Evolutionary conservation across 306 rosid species (phyloP), one percentile per base, ranked within the genome.

Genomic region (Ormosia semicastrata): DNA sequence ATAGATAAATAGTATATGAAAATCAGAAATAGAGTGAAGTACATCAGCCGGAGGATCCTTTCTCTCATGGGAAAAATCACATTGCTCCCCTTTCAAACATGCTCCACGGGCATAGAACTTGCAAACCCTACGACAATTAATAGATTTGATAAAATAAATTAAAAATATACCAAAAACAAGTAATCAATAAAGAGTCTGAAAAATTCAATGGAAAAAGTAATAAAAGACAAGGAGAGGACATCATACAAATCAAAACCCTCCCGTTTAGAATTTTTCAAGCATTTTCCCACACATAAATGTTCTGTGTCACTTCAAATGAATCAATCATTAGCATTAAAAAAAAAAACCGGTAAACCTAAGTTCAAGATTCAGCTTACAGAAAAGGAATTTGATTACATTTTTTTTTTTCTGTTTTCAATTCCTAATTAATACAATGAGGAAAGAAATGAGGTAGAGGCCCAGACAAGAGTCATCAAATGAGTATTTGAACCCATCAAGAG

Each of bases 31-130:
- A 32, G 62, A 57, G 46, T 15, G 9, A 47, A 14, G 82, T 84
- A 90, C 98, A 85, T 91, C 88, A 86, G 75, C 82, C 9, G 90
- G 82, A 50, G 90, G 58, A 6, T 85, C 93, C 71, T 87, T 89
- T 93, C 89, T 86, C 64, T 90, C 93, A 85, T 95, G 98, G 10
- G 88, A 62, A 86, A 80, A 95, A 85, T 95, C 92, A 57, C 98
- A 95, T 86, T 88, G 92, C 59, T 91, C 98, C 85, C 98, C 98
- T 89, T 93, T 95, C 75, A 91, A 83, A 77, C 98, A 95, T 5
- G 86, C 80, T 40, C 98, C 98, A 56, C 95, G 92, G 58, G 97
- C 90, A 80, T 90, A 91, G 83, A 91, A 95, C 91, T 93, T 95
- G 89, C 98, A 95, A 58, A 72, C 53, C 90, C 90, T 84, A 17